Percentiles rank a stretch among this genome's conserved stretches.
phyloP scores from a whole-genome alignment of 1,284 basidiomycete genomes.

The Papiliotrema nemorosa region DNA sequence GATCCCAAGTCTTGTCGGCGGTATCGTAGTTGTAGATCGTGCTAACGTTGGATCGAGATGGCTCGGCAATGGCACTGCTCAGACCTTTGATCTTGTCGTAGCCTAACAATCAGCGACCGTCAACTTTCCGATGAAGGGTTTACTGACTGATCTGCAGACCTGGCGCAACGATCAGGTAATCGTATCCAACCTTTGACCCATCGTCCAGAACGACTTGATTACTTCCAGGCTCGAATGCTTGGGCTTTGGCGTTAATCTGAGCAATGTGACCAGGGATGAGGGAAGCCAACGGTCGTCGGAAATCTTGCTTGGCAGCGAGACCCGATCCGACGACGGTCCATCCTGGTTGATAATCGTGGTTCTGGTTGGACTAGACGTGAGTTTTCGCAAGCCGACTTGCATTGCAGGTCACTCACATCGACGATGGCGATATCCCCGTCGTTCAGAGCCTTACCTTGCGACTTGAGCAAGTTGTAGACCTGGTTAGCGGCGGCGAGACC shows the following conservation, averaged over 20 bases:
- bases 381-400: neutral
- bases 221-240: constrained; percentile 67
- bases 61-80: constrained; percentile 69
- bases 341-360: constrained; percentile 62
- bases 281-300: constrained; percentile 63
- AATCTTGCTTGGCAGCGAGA: constrained; percentile 62
- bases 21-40: constrained; percentile 90
- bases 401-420: constrained; percentile 52
- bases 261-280: constrained; percentile 72
- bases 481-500: constrained; percentile 77
- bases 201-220: constrained; percentile 68
- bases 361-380: constrained; percentile 19
- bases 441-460: constrained; percentile 63
- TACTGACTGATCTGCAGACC: constrained; percentile 70
- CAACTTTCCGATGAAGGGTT: neutral
- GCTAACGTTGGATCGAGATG: constrained; percentile 70
- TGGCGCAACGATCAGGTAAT: constrained; percentile 81
- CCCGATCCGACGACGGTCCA: constrained; percentile 93
- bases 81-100: constrained; percentile 77
- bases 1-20: constrained; percentile 79
- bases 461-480: constrained; percentile 72
- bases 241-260: constrained; percentile 70
- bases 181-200: constrained; percentile 75
- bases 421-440: constrained; percentile 77
- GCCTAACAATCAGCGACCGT: constrained; percentile 22